Base-by-base conservation (phyloP, 805 yeast genomes). In the Candida tammaniensis region DNA sequence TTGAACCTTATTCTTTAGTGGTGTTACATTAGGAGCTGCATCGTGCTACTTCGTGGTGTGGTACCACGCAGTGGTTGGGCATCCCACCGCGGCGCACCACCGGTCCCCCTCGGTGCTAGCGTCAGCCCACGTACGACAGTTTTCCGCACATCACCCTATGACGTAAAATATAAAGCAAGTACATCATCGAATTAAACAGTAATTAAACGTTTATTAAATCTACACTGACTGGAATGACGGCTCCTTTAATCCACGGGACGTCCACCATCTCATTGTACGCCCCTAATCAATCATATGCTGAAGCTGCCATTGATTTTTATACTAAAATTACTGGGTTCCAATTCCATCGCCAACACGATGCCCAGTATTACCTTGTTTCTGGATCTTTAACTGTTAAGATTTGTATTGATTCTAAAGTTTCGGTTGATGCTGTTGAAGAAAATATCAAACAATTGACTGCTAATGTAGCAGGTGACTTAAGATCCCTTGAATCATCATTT, bases 291-390 rank as follows among this genome's bases (percentile, higher is more conserved):
- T 53, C 52, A 11, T 53, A 74, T 23, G 74, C 70, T 38, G 46
- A 61, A 18, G 50, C 67, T 19, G 70, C 88, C 4, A 56, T 73
- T 21, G 50, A 56, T 17, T 86, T 86, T 61, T 86, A 86, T 58
- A 57, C 70, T 35, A 58, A 67, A 30, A 51, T 77, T 10, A 61
- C 68, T 38, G 63, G 61, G 7, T 51, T 61, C 20, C 20, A 47
- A 11, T 44, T 51, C 30, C 51, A 54, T 36, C 42, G 53, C 10
- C 53, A 50, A 28, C 34, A 44, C 16, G 42, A 39, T 6, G 45
- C 42, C 15, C 18, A 40, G 12, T 44, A 41, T 23, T 50, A 46
- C 30, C 46, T 64, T 29, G 40, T 55, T 21, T 54, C 55, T 32
- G 32, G 39, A 7, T 54, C 51, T 35, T 33, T 55, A 28, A 39